These are phyloP conservation scores for Schizonepeta tenuifolia DNA, from an alignment of 257 asterid genomes.

Conservation along the genomic window DNA sequence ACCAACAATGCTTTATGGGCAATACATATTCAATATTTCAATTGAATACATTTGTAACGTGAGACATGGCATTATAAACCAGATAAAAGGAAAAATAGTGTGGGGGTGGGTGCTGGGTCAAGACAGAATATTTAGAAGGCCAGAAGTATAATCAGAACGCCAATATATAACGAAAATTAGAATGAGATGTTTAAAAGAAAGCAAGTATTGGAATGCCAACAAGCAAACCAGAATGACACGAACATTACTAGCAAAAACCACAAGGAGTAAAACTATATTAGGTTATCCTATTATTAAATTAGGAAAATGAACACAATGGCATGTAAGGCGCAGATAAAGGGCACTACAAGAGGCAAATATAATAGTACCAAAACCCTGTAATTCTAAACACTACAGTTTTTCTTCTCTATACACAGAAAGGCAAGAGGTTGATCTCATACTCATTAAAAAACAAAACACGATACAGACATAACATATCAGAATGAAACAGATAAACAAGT, in stretches of 20 bases:
- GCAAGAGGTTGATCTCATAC: neutral
- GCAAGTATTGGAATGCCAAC: too few relatives aligned
- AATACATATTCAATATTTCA: neutral
- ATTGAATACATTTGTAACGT: neutral
- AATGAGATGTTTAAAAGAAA: neutral
- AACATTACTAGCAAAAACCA: neutral
- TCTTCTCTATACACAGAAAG: neutral
- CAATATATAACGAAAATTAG: neutral
- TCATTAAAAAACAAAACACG: neutral
- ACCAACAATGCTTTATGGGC: neutral
- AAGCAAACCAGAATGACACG: neutral
- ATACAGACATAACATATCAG: neutral
- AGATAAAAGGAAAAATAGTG: too few relatives aligned
- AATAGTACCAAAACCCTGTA: neutral
- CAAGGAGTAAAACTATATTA: neutral
- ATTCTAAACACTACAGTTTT: neutral
- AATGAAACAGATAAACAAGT: neutral
- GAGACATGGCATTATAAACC: neutral
- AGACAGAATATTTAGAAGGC: too few relatives aligned
- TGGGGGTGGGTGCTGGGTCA: too few relatives aligned
- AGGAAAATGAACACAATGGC: neutral
- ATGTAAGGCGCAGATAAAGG: neutral
- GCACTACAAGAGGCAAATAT: neutral
- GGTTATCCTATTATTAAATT: neutral
- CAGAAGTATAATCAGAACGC: neutral